Conservation (phyloP, 805 yeast species). For the Yarrowia hollandica region DNA sequence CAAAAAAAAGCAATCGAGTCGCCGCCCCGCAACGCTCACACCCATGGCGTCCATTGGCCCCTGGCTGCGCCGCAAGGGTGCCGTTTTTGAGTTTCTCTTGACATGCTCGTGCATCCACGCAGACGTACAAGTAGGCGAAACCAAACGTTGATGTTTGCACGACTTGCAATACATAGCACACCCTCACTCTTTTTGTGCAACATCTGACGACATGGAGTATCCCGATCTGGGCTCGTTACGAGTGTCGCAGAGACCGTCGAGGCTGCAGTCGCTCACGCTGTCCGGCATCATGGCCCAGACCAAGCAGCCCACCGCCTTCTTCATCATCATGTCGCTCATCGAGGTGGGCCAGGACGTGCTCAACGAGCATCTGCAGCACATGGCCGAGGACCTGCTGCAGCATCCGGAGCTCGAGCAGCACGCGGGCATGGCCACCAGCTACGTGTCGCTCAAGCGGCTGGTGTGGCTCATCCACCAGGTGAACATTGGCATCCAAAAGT, state of each 20-base stretch:
- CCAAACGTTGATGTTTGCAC: too few species aligned
- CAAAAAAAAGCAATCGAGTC: too few species aligned
- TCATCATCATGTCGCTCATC: background rate
- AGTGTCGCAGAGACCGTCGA: background rate
- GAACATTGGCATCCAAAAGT: background rate
- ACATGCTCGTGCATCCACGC: too few species aligned
- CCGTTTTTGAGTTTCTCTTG: too few species aligned
- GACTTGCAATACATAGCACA: too few species aligned
- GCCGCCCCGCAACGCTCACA: too few species aligned
- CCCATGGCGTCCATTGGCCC: too few species aligned
- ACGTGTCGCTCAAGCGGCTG: background rate
- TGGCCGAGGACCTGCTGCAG: background rate
- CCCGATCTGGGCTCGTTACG: background rate
- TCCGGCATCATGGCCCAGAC: background rate
- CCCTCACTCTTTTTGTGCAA: background rate
- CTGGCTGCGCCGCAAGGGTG: too few species aligned
- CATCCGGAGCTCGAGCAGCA: background rate
- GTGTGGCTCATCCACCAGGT: constrained; percentile 1
- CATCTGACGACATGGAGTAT: background rate
- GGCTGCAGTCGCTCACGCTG: background rate
- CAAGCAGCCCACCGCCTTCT: background rate
- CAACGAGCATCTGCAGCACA: constrained; percentile 1
- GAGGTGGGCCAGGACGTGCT: background rate
- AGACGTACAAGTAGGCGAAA: too few species aligned
- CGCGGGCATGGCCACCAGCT: background rate